A percentile compares a stretch with the other conserved stretches of the same genome.
These are phyloP conservation scores for Exserohilum rostratum DNA, from an alignment of 2,329 filamentous ascomycete genomes.

Conservation along the genomic window DNA sequence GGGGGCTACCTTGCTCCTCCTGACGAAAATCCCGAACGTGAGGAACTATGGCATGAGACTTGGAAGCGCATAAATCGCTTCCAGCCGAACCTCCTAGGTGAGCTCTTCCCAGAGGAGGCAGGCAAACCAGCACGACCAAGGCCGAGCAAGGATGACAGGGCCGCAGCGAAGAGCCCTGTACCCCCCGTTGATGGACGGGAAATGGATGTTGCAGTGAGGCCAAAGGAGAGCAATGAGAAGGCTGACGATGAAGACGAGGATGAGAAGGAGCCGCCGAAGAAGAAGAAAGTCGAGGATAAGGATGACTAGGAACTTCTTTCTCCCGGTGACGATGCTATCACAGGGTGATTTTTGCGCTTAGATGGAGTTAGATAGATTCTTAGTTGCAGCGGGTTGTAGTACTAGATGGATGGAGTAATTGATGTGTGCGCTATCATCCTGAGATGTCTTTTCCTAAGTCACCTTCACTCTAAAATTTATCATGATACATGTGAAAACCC, in stretches of 20 bases:
- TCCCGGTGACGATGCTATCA: not conserved
- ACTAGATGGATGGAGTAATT: not conserved
- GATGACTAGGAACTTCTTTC: not conserved
- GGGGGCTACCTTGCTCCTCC: slow-evolving; percentile 83
- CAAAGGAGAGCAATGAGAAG: slow-evolving; percentile 2
- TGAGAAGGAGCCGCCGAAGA: slow-evolving; percentile 13
- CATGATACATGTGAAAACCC: too few species aligned
- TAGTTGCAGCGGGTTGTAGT: not conserved
- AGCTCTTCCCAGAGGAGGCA: slow-evolving; percentile 62
- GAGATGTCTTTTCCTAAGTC: too few species aligned
- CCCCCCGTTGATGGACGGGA: slow-evolving; percentile 11
- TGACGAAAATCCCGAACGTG: slow-evolving; percentile 56
- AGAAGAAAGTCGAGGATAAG: not conserved
- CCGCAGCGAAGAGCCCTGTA: slow-evolving; percentile 8
- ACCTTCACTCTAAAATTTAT: too few species aligned
- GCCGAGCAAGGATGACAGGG: slow-evolving; percentile 25
- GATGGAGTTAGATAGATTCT: not conserved
- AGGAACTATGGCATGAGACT: slow-evolving; percentile 66
- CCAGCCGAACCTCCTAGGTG: slow-evolving; percentile 63
- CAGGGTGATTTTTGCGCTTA: not conserved
- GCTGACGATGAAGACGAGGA: slow-evolving; percentile 2
- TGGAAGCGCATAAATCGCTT: slow-evolving; percentile 65
- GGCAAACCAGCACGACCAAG: slow-evolving; percentile 36
- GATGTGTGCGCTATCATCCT: not conserved
- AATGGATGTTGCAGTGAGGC: slow-evolving; percentile 15